Conservation (phyloP, 2,329 filamentous ascomycete species). For the Neonectria punicea region DNA sequence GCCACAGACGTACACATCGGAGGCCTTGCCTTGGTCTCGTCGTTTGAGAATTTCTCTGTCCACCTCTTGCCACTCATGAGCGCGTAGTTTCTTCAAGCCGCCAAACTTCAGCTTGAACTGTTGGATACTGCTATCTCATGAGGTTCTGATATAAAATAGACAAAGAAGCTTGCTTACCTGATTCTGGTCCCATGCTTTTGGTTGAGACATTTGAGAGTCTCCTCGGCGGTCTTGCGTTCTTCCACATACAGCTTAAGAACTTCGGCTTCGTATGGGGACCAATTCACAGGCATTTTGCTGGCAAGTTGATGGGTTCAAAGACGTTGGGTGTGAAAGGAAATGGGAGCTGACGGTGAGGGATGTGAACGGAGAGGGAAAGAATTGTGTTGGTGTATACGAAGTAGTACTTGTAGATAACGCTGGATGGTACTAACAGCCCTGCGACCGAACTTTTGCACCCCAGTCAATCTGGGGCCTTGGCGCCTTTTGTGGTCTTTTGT, state of each 20-base stretch:
- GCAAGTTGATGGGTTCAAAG: accelerated
- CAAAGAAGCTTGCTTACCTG: not conserved
- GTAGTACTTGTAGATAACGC: too few relatives aligned
- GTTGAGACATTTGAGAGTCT: not conserved
- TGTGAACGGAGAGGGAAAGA: not conserved
- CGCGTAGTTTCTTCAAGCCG: slow-evolving; percentile 1
- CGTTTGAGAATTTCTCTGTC: not conserved
- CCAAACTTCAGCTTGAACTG: slow-evolving; percentile 8
- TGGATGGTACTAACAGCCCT: too few relatives aligned
- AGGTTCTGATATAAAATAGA: not conserved
- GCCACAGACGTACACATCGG: slow-evolving; percentile 1
- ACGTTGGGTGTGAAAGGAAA: not conserved
- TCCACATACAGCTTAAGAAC: not conserved
- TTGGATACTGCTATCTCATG: not conserved
- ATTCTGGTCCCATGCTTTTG: not conserved
- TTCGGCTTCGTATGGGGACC: not conserved
- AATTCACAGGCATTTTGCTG: not conserved
- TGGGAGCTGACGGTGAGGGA: not conserved
- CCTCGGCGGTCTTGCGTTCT: not conserved
- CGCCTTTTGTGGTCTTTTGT: not conserved
- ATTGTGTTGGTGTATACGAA: too few relatives aligned
- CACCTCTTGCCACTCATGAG: slow-evolving; percentile 2
- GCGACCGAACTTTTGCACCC: too few relatives aligned
- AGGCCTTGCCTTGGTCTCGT: not conserved
- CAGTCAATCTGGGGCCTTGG: too few relatives aligned